phyloP scores from a whole-genome alignment of 1,139 yeast genomes.

The Geotrichum citri-aurantii region DNA sequence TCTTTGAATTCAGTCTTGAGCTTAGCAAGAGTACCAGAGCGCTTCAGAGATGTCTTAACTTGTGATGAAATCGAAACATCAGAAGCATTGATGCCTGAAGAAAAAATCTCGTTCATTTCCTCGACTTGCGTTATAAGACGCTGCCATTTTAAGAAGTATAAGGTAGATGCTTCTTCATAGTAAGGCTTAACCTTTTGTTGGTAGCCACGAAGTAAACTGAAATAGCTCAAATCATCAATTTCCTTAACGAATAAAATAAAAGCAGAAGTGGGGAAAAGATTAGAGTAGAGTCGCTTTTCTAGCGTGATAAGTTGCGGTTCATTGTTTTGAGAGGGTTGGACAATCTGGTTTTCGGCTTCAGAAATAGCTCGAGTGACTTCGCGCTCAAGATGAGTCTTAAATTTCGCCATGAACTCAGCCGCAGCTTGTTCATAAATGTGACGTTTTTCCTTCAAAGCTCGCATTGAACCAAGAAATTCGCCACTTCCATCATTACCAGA shows the following conservation, averaged over 20 bases:
- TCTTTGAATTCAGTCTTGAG: constrained; percentile 19
- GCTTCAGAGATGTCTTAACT: constrained; percentile 27
- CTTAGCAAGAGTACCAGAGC: constrained; percentile 33
- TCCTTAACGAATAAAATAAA: constrained; percentile 62
- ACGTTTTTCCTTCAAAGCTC: constrained; percentile 66
- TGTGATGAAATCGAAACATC: constrained; percentile 14
- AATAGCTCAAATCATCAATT: constrained; percentile 40
- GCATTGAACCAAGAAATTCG: constrained; percentile 59
- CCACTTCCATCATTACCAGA: constrained; percentile 34
- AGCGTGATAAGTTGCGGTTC: constrained; percentile 23
- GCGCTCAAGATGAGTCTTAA: constrained; percentile 43
- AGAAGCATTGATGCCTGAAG: neutral
- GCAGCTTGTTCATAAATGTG: constrained; percentile 56
- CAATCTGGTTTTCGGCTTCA: constrained; percentile 20
- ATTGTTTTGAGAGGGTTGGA: constrained; percentile 12
- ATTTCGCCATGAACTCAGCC: constrained; percentile 46
- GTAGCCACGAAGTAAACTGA: constrained; percentile 37
- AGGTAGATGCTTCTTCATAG: constrained; percentile 29
- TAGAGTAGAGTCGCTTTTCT: constrained; percentile 22
- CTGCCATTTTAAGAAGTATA: constrained; percentile 34
- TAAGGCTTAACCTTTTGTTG: constrained; percentile 26
- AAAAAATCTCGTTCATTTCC: constrained; percentile 2
- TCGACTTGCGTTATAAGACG: constrained; percentile 9
- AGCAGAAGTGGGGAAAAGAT: constrained; percentile 52
- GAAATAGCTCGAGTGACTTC: constrained; percentile 38